Evolutionary conservation across 2,329 filamentous ascomycete genomes (phyloP).

Genomic region (Sclerotinia minor): DNA sequence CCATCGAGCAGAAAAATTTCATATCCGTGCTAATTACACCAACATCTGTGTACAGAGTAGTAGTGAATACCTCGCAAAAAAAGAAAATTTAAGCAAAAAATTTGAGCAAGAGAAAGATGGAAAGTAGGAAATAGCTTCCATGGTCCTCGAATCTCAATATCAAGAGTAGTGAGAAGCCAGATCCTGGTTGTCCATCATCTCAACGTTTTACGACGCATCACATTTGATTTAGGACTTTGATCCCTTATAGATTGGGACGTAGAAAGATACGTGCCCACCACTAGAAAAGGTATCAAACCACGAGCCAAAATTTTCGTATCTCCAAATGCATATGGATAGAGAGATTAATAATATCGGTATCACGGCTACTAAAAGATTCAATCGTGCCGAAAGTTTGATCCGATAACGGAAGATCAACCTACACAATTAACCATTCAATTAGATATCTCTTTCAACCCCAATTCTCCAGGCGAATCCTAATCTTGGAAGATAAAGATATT

Average conservation of each 20-base stretch:
- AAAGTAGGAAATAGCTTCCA: neutral
- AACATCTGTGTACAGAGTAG: neutral
- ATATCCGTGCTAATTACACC: neutral
- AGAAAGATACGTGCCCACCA: neutral
- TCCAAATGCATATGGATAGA: neutral
- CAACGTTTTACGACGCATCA: neutral
- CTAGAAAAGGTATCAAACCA: neutral
- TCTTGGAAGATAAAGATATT: constrained; percentile 17
- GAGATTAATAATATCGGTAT: neutral
- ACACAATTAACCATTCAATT: neutral
- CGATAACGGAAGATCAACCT: neutral
- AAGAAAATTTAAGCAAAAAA: neutral
- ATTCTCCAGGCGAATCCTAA: neutral
- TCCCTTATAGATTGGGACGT: neutral
- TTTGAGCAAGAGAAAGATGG: neutral
- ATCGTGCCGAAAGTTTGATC: neutral
- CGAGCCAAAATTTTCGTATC: neutral
- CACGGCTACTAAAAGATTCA: neutral
- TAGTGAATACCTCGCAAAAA: neutral
- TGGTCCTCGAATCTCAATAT: no score
- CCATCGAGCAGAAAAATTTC: no score
- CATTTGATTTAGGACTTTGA: neutral
- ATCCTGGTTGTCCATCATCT: neutral
- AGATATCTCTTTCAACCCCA: neutral
- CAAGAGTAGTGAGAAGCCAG: neutral